Percentiles rank a stretch among this genome's conserved stretches.
phyloP scores from a whole-genome alignment of 1,139 yeast species.

The Wickerhamiella pararugosa region DNA sequence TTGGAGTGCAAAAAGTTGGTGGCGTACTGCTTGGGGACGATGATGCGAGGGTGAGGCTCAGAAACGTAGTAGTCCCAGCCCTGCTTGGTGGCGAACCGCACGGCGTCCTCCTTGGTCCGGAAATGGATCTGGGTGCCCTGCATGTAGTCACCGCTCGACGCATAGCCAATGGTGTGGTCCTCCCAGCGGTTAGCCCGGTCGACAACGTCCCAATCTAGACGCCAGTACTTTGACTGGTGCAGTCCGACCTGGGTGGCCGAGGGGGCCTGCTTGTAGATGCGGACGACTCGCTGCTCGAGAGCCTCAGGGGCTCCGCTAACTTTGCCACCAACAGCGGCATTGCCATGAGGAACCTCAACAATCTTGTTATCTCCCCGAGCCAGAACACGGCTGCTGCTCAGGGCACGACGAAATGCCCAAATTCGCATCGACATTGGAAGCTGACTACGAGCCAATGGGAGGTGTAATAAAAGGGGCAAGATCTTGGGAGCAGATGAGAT shows the following conservation, averaged over 20 bases:
- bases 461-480: too few species aligned
- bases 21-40: slow-evolving; percentile 63
- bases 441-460: too few species aligned
- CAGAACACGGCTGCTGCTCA: slow-evolving; percentile 1
- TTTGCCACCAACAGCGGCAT: slow-evolving; percentile 21
- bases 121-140: slow-evolving; percentile 73
- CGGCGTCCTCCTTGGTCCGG: slow-evolving; percentile 61
- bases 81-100: slow-evolving; percentile 67
- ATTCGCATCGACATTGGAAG: too few species aligned
- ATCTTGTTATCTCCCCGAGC: slow-evolving; percentile 1
- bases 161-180: slow-evolving; percentile 78
- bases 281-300: slow-evolving; percentile 49
- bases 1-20: slow-evolving; percentile 54
- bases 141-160: slow-evolving; percentile 69
- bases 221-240: slow-evolving; percentile 40
- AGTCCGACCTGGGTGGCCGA: slow-evolving; percentile 70
- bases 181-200: slow-evolving; percentile 80
- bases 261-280: slow-evolving; percentile 65
- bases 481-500: too few species aligned
- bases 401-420: slow-evolving; percentile 1
- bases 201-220: slow-evolving; percentile 70
- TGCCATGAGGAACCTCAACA: slow-evolving; percentile 3
- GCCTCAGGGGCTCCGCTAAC: slow-evolving; percentile 61
- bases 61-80: slow-evolving; percentile 75
- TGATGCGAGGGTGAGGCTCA: slow-evolving; percentile 63